Base-by-base conservation (phyloP, 805 yeast species). In the Ogataea polymorpha region DNA sequence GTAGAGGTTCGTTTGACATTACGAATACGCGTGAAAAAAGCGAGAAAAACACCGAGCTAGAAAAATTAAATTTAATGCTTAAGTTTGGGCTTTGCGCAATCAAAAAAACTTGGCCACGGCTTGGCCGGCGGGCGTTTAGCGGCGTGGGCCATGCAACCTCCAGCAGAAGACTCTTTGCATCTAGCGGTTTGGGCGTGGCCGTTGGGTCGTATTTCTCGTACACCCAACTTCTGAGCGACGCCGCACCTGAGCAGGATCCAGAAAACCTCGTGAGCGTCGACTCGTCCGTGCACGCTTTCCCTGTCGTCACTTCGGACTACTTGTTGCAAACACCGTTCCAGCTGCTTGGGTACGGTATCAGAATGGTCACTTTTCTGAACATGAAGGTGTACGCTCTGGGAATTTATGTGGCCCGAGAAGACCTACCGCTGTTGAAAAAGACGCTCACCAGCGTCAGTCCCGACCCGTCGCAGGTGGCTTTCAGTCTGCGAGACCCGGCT, bases 321-420 rank as follows among this genome's bases (percentile, higher is more conserved):
- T 41, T 50, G 15, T 36, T 57, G 11, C 31, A 36, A 4, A 48
- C 50, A 1, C 58, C 66, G 3, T 85, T 71, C 57, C 66, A 74
- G 16, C 61, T 90, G 23, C 54, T 93, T 3, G 98, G 96, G 0
- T 73, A 77, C 42, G 98, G 99, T 1, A 76, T 80, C 2, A 72
- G 98, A 56, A 67, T 84, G 0, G 96, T 91, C 14, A 86, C 97
- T 0, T 86, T 93, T 55, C 53, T 90, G 30, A 72, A 74, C 18
- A 79, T 93, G 68, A 87, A 80, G 53, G 96, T 93, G 1, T 91
- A 91, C 58, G 95, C 87, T 0, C 69, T 86, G 27, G 98, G 96
- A 0, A 65, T 93, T 6, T 91, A 91, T 58, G 68, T 86, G 29
- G 82, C 88, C 5, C 59, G 70, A 6, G 71, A 74, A 0, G 96